A percentile compares a stretch with the other conserved stretches of the same genome.
Conservation (phyloP, 495 filamentous ascomycete species). For the Neurospora intermedia region DNA sequence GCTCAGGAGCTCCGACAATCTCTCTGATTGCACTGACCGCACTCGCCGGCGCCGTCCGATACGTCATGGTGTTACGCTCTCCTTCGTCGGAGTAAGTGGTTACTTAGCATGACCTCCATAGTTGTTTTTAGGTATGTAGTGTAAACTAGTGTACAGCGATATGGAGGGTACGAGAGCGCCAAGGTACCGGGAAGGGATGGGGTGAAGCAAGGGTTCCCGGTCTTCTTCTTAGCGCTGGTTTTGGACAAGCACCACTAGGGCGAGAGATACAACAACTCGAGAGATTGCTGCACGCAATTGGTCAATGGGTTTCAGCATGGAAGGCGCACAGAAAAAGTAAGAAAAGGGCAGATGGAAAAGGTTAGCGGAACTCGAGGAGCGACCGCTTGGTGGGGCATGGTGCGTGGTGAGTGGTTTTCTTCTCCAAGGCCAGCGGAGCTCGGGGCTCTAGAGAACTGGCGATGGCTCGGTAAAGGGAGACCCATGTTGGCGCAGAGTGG, state of each 20-base stretch:
- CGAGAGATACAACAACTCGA: not conserved
- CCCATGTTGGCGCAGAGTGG: not conserved
- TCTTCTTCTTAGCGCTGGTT: not conserved
- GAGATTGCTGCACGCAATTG: not conserved
- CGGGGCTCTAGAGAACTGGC: not conserved
- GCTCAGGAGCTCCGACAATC: not conserved
- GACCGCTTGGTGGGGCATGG: not conserved
- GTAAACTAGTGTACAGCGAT: not conserved
- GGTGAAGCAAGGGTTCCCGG: not conserved
- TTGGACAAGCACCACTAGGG: not conserved
- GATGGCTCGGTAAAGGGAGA: not conserved
- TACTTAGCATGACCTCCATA: not conserved
- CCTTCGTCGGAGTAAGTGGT: not conserved
- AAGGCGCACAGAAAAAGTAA: not conserved
- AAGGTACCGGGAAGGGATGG: not conserved
- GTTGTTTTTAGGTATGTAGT: not conserved
- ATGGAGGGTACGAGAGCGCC: not conserved
- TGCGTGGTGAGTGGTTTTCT: not conserved
- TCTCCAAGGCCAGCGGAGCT: not conserved
- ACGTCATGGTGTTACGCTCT: not conserved
- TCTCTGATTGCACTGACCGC: not conserved
- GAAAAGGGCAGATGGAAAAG: not conserved
- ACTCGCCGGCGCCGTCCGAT: not conserved
- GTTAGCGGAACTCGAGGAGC: not conserved
- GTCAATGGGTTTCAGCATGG: not conserved